Evolutionary conservation across 768 basidiomycete genomes (phyloP), one percentile per base, ranked within the genome.

Genomic region (Termitomyces sp.): DNA sequence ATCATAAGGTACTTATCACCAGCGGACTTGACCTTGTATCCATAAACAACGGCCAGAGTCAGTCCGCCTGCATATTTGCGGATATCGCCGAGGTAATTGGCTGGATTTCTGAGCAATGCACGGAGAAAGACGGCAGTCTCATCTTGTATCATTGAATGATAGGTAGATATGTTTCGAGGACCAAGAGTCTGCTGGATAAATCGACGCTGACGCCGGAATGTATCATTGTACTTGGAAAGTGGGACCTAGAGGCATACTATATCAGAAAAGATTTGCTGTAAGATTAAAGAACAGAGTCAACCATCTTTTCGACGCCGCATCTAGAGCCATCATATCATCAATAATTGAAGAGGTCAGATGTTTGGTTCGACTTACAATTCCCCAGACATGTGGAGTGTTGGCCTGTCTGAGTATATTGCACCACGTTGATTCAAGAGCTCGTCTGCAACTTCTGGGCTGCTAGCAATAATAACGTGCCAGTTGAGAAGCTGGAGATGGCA

Each of bases 1-100:
- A 69, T 57, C 7, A 53, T 36, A 22, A 70, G 60, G 43, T 67
- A 68, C 23, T 60, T 53, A 54, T 70, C 69, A 11, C 66, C 54
- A 5, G 47, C 48, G 16, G 53, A 50, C 22, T 62, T 54, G 10
- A 64, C 62, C 32, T 69, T 47, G 53, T 83, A 75, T 5, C 82
- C 83, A 43, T 85, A 85, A 7, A 81, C 68, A 39, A 79, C 74
- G 22, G 68, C 65, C 7, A 67, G 62, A 12, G 74, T 78, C 43
- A 78, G 60, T 13, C 70, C 69, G n/a, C 76, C 78, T 16, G 62
- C 60, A 27, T 63, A 67, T 36, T 55, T 54, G 32, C 52, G 38
- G 35, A 57, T 46, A 51, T 52, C 50, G 22, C 59, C 49, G 44
- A 55, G 35, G 36, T 57, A 60, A 7, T 42, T 18, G 9, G 33